These are phyloP conservation scores for Alternaria sp. DNA, from an alignment of 2,329 filamentous ascomycete species.

Conservation along the genomic window DNA sequence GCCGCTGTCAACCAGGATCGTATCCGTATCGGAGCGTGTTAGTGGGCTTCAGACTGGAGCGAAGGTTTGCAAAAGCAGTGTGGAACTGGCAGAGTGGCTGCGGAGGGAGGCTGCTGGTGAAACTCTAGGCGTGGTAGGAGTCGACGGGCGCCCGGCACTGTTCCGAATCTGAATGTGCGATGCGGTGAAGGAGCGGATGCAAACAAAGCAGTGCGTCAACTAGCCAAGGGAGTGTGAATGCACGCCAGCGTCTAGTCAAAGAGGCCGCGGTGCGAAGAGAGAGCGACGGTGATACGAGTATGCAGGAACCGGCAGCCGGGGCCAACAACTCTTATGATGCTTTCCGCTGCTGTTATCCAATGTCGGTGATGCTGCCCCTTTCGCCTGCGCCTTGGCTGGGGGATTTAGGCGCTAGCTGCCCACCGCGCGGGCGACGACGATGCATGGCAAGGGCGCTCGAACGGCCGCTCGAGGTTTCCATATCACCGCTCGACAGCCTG, in stretches of 20 bases:
- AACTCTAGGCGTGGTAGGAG: slow-evolving; percentile 24
- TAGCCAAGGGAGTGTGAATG: slow-evolving; percentile 24
- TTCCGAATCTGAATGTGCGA: not conserved
- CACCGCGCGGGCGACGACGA: slow-evolving; percentile 1
- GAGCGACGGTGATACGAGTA: slow-evolving; percentile 6
- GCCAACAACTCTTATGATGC: slow-evolving; percentile 25
- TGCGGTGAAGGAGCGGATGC: slow-evolving; percentile 23
- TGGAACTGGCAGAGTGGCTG: slow-evolving; percentile 11
- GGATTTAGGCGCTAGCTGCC: slow-evolving; percentile 30
- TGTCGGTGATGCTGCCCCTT: slow-evolving; percentile 41
- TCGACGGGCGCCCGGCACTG: slow-evolving; percentile 18
- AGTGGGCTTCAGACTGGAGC: slow-evolving; percentile 10
- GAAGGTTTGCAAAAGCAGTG: slow-evolving; percentile 10
- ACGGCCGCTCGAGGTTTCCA: not conserved
- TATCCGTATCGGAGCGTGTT: slow-evolving; percentile 18
- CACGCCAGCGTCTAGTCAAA: slow-evolving; percentile 36
- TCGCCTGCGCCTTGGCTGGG: slow-evolving; percentile 31
- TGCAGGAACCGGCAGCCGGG: slow-evolving; percentile 15
- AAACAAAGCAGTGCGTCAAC: slow-evolving; percentile 24
- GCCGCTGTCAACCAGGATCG: slow-evolving; percentile 31
- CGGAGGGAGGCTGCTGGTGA: slow-evolving; percentile 21
- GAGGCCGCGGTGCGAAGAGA: slow-evolving; percentile 26
- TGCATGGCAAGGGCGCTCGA: slow-evolving; percentile 13
- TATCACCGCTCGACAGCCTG: not conserved
- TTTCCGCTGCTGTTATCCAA: slow-evolving; percentile 20